These are phyloP conservation scores for Microdochium paspali DNA, from an alignment of 2,329 filamentous ascomycete species.

Conservation along the genomic window DNA sequence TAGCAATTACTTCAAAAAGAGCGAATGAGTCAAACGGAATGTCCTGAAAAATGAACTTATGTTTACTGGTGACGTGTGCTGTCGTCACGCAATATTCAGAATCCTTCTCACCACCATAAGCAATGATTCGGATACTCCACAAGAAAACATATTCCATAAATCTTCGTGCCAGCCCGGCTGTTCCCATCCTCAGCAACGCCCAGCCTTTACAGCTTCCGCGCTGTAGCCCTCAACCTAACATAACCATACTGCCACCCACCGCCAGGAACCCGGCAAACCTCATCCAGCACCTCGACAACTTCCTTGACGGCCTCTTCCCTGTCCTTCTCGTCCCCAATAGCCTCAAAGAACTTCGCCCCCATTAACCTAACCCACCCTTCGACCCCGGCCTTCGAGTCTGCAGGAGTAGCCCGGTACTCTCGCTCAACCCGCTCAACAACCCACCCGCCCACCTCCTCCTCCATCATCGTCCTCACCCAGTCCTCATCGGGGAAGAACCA, in stretches of 20 bases:
- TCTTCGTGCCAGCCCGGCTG: too few relatives aligned
- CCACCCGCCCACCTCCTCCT: conserved; percentile 35
- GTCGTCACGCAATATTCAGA: too few relatives aligned
- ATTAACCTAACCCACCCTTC: conserved; percentile 59
- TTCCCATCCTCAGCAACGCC: too few relatives aligned
- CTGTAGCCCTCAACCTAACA: conserved; percentile 41
- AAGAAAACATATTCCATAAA: too few relatives aligned
- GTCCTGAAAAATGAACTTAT: too few relatives aligned
- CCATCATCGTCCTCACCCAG: conserved; percentile 38
- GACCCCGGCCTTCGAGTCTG: conserved; percentile 39
- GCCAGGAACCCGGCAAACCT: conserved; percentile 43
- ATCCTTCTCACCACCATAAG: too few relatives aligned
- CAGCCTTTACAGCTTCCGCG: conserved; percentile 24
- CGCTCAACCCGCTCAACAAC: conserved; percentile 43
- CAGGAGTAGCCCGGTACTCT: conserved; percentile 55
- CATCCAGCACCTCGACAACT: conserved; percentile 42
- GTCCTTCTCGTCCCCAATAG: conserved; percentile 30
- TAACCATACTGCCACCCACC: conserved; percentile 47
- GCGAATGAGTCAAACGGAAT: too few relatives aligned
- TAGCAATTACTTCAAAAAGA: too few relatives aligned
- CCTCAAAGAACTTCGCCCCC: conserved; percentile 48
- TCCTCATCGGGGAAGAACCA: conserved; percentile 65
- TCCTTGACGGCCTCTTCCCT: conserved; percentile 45
- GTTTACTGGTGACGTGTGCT: too few relatives aligned
- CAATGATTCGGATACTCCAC: too few relatives aligned